phyloP scores from a whole-genome alignment of 176 grass and related monocot genomes.

The Hordeum marinum region DNA sequence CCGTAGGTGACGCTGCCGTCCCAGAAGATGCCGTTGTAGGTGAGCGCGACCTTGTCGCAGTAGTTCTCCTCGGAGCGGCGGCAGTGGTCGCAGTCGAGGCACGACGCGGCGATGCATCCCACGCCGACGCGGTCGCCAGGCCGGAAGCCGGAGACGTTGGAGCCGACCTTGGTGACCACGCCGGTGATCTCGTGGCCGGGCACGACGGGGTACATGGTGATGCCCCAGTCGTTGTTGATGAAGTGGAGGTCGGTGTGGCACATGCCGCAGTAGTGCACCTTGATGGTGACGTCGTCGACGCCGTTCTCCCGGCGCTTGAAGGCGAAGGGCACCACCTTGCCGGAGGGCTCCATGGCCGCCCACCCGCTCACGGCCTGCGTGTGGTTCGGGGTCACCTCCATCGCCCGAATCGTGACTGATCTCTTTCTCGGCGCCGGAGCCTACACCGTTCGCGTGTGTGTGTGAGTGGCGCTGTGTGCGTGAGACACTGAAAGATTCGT shows the following conservation, averaged over 20 bases:
- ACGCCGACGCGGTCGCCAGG: constrained; percentile 65
- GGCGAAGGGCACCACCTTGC: constrained; percentile 52
- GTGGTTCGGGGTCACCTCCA: constrained; percentile 60
- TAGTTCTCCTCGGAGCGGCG: constrained; percentile 73
- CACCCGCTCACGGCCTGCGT: constrained; percentile 63
- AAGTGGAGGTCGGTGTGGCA: constrained; percentile 85
- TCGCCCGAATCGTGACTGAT: not conserved
- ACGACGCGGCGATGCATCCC: constrained; percentile 59
- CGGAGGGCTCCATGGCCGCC: constrained; percentile 54
- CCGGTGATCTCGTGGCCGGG: constrained; percentile 87
- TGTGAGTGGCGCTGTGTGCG: not conserved
- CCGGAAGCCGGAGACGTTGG: constrained; percentile 47
- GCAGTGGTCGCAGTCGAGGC: constrained; percentile 67
- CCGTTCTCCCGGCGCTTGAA: constrained; percentile 75
- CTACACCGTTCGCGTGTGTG: not conserved
- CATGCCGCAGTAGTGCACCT: constrained; percentile 72
- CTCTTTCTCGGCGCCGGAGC: not conserved
- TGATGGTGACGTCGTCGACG: constrained; percentile 66
- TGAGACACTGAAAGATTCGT: not conserved
- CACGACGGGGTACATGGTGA: constrained; percentile 69
- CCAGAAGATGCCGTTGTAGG: constrained; percentile 80
- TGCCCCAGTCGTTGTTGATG: constrained; percentile 77
- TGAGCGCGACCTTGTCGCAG: constrained; percentile 65
- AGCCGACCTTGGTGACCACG: constrained; percentile 45
- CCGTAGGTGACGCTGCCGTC: constrained; percentile 87